These are phyloP conservation scores for Flaveria linearis DNA, from an alignment of 129 eudicot genomes.

Conservation along the genomic window DNA sequence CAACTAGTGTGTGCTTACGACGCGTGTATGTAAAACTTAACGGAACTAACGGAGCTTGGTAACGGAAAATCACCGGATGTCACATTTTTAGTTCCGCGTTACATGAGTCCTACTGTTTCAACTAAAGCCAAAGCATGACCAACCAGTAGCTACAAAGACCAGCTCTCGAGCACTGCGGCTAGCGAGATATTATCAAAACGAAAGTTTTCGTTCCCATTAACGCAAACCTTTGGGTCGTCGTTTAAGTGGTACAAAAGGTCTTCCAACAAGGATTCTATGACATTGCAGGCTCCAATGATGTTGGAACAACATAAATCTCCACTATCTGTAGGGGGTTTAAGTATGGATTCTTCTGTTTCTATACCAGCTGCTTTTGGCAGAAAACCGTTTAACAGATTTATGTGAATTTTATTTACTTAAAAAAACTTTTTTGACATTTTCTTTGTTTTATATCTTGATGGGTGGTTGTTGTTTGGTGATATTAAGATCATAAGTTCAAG, in stretches of 20 bases:
- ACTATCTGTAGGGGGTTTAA: slow-evolving; percentile 61
- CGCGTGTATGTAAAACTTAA: too few species aligned
- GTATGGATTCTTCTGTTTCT: slow-evolving; percentile 74
- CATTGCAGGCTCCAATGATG: slow-evolving; percentile 38
- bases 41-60: too few species aligned
- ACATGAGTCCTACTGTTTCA: slow-evolving; percentile 76
- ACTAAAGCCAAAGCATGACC: slow-evolving; percentile 80
- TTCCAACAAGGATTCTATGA: slow-evolving; percentile 41
- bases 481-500: too few species aligned
- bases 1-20: too few species aligned
- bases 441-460: slow-evolving; percentile 25
- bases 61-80: too few species aligned
- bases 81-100: too few species aligned
- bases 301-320: slow-evolving; percentile 54
- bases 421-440: too few species aligned
- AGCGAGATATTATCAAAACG: slow-evolving; percentile 48
- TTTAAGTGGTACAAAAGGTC: slow-evolving; percentile 79
- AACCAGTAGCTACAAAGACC: slow-evolving; percentile 55
- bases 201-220: slow-evolving; percentile 74
- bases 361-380: slow-evolving; percentile 84
- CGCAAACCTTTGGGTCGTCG: slow-evolving; percentile 61
- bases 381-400: slow-evolving; percentile 92
- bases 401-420: slow-evolving; percentile 70
- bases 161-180: slow-evolving; percentile 49
- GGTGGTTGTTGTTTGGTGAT: too few species aligned